These are phyloP conservation scores for Raphanus sativus DNA, from an alignment of 345 rosid genomes.

Conservation along the genomic window DNA sequence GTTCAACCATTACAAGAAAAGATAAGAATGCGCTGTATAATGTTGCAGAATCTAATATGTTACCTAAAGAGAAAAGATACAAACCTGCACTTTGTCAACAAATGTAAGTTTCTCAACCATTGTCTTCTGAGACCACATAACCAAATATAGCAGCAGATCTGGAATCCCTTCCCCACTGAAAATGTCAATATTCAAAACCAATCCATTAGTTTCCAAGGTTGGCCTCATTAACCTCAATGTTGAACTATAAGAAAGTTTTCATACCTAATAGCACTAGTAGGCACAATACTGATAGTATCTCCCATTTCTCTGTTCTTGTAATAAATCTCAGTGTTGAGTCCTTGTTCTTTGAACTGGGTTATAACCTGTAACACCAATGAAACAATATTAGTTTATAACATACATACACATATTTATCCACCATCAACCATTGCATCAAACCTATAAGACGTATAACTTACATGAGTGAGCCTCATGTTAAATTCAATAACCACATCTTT, in stretches of 20 bases:
- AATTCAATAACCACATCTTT: constrained; percentile 72
- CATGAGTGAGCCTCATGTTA: constrained; percentile 63
- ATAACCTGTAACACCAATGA: constrained; percentile 47
- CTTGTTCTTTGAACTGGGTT: constrained; percentile 85
- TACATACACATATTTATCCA: neutral
- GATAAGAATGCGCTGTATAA: constrained; percentile 26
- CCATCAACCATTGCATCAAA: neutral
- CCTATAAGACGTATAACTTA: constrained; percentile 26
- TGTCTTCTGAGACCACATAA: constrained; percentile 91
- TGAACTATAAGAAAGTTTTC: neutral
- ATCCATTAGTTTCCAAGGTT: neutral
- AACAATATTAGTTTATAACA: neutral
- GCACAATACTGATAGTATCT: constrained; percentile 77
- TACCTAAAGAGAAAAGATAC: constrained; percentile 4
- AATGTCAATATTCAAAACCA: constrained; percentile 23
- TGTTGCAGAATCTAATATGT: neutral
- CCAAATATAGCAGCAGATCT: constrained; percentile 71
- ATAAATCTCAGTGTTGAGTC: constrained; percentile 82
- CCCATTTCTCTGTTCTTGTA: constrained; percentile 86
- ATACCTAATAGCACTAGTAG: constrained; percentile 90
- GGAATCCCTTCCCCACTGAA: constrained; percentile 93
- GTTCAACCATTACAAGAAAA: constrained; percentile 37
- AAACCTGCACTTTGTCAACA: constrained; percentile 76
- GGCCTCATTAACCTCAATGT: neutral
- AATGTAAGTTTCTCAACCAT: constrained; percentile 94